phyloP scores from a whole-genome alignment of 345 rosid genomes.

The Moringa oleifera region DNA sequence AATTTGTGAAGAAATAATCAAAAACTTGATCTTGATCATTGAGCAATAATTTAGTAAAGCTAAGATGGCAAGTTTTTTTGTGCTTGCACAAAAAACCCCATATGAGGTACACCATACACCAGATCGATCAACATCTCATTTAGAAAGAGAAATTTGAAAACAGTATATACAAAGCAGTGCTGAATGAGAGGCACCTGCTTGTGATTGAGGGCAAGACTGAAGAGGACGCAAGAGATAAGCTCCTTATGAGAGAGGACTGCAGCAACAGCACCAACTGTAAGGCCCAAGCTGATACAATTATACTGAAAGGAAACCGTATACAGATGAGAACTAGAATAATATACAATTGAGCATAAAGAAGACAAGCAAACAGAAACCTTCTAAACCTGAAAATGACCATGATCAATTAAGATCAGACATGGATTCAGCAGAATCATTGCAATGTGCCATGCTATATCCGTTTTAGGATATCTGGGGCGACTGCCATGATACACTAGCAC shows the following conservation, averaged over 20 bases:
- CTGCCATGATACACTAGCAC: constrained; percentile 37
- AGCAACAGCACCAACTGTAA: constrained; percentile 73
- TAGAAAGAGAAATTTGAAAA: neutral
- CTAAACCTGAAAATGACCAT: constrained; percentile 95
- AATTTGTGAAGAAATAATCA: neutral
- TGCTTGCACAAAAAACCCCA: neutral
- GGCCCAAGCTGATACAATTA: constrained; percentile 94
- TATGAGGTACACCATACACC: neutral
- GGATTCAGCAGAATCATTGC: constrained; percentile 70
- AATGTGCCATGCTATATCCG: constrained; percentile 68
- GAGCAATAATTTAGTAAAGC: neutral
- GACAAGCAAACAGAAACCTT: neutral
- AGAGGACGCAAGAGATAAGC: constrained; percentile 54
- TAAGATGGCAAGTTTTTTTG: neutral
- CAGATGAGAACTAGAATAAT: constrained; percentile 15
- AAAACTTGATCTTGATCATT: neutral
- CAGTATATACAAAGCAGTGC: neutral
- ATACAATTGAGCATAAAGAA: neutral
- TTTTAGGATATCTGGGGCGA: constrained; percentile 17
- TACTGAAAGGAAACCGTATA: constrained; percentile 44
- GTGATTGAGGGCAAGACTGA: constrained; percentile 87
- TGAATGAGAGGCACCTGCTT: constrained; percentile 59
- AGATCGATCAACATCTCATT: neutral
- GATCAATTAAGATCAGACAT: constrained; percentile 79
- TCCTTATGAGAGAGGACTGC: constrained; percentile 64